Conservation (phyloP, 2,329 filamentous ascomycete genomes). For the Colletotrichum plurivorum region DNA sequence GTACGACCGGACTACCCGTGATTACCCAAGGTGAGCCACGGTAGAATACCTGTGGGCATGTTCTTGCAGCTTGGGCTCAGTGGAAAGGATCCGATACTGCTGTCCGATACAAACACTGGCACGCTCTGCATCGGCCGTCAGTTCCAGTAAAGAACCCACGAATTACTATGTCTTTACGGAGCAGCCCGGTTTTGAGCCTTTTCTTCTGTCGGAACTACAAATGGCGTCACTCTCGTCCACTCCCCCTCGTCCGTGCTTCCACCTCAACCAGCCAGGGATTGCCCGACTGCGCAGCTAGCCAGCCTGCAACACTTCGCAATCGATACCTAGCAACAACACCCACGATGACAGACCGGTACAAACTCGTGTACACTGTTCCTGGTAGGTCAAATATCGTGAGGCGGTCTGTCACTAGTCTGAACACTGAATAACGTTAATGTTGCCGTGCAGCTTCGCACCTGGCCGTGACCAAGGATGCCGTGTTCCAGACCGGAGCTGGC, state of each 20-base stretch:
- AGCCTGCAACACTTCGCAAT: neutral
- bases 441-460: constrained; percentile 36
- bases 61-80: too few relatives aligned
- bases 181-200: neutral
- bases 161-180: neutral
- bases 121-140: too few relatives aligned
- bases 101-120: too few relatives aligned
- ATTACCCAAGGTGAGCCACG: too few relatives aligned
- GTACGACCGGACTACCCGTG: too few relatives aligned
- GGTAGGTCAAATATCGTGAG: neutral
- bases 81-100: too few relatives aligned
- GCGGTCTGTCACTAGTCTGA: too few relatives aligned
- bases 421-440: neutral
- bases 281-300: neutral
- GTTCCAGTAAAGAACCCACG: too few relatives aligned
- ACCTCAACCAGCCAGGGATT: neutral
- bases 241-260: neutral
- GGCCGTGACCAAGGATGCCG: constrained; percentile 42
- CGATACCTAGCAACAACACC: neutral
- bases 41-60: too few relatives aligned
- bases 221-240: neutral
- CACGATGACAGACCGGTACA: constrained; percentile 33
- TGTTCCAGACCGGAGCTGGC: constrained; percentile 46
- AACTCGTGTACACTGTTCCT: constrained; percentile 39
- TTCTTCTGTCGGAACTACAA: neutral